Evolutionary conservation across 805 yeast genomes (phyloP).

Genomic region (Yarrowia keelungensis): DNA sequence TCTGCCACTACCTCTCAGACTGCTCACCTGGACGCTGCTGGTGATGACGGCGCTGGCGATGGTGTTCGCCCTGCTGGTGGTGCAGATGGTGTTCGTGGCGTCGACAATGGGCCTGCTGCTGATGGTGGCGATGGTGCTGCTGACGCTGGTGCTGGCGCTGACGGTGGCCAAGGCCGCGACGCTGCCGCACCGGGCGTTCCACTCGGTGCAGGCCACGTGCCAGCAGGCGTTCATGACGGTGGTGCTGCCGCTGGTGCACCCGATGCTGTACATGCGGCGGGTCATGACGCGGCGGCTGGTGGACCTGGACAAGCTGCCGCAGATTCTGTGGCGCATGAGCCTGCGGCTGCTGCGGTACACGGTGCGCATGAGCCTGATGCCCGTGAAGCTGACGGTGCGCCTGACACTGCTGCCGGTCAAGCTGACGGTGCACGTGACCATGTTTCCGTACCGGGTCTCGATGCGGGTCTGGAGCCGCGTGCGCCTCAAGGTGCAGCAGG

Average conservation of each 20-base stretch:
- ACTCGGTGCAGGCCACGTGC: conserved; percentile 7
- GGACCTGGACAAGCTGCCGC: conserved; percentile 23
- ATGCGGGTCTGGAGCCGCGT: conserved; percentile 33
- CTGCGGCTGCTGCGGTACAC: conserved; percentile 32
- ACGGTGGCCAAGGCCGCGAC: conserved; percentile 5
- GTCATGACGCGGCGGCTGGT: conserved; percentile 27
- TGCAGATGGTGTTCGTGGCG: conserved; percentile 20
- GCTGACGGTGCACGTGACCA: conserved; percentile 30
- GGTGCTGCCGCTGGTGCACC: conserved; percentile 35
- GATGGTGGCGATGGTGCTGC: conserved; percentile 5
- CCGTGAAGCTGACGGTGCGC: conserved; percentile 16
- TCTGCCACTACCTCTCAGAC: conserved; percentile 18
- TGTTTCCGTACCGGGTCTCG: conserved; percentile 27
- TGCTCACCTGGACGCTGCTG: conserved; percentile 22
- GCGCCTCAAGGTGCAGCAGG: conserved; percentile 25
- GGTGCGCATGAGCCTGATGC: conserved; percentile 28
- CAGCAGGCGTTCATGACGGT: conserved; percentile 31
- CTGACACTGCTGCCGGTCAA: conserved; percentile 29
- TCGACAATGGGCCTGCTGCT: conserved; percentile 23
- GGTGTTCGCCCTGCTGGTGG: conserved; percentile 20
- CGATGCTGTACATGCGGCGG: conserved; percentile 33
- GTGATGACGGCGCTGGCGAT: conserved; percentile 5
- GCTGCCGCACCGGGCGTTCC: conserved; percentile 7
- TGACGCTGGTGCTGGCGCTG: conserved; percentile 11
- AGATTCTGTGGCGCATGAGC: conserved; percentile 35